Base-by-base conservation (phyloP, 139 green algal species). In the Nannochloris sp. region DNA sequence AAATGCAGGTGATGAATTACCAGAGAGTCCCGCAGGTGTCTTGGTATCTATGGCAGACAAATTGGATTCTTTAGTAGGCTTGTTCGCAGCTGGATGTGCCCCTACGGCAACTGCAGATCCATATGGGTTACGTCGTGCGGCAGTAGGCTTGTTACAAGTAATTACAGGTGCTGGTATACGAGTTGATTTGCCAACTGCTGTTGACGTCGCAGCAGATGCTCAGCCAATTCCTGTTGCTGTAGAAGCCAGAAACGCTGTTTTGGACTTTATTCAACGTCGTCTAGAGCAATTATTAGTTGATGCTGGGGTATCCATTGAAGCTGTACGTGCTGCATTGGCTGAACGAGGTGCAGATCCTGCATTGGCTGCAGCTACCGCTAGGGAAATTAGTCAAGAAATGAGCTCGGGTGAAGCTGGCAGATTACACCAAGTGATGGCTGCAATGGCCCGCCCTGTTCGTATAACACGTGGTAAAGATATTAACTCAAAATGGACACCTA, bases 201-300 rank as follows among this genome's bases (percentile, higher is more conserved):
- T 70, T 37, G 24, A 60, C 34, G 24, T 42, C n/a, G 37, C 54
- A 60, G 33, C 65, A 55, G 36, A 27, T 44, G 30, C 84, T 73
- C 93, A 97, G 75, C 89, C 89, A 1, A 44, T 97, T 2, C 13
- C 55, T 0, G 88, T 96, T 9, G 46, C 42, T 4, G 48, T 64
- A 0, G 63, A 80, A n/a, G 45, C 67, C 48, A 60, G 82, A 54
- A 71, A 53, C 6, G 42, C 38, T 9, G 58, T 67, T 51, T 46
- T 74, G 24, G 65, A 74, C 27, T 79, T 79, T 29, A 37, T 79
- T 25, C 51, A 60, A 24, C 36, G 65, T 3, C 77, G 94, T 7
- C 77, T 98, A 72, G 92, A 98, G 88, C 91, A 97, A 83, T 67
- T 96, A 61, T 71, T 99, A 42, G 64, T 90, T 3, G 93, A 99